phyloP scores from a whole-genome alignment of 2,329 filamentous ascomycete species.

The Ophiocordyceps unilateralis region DNA sequence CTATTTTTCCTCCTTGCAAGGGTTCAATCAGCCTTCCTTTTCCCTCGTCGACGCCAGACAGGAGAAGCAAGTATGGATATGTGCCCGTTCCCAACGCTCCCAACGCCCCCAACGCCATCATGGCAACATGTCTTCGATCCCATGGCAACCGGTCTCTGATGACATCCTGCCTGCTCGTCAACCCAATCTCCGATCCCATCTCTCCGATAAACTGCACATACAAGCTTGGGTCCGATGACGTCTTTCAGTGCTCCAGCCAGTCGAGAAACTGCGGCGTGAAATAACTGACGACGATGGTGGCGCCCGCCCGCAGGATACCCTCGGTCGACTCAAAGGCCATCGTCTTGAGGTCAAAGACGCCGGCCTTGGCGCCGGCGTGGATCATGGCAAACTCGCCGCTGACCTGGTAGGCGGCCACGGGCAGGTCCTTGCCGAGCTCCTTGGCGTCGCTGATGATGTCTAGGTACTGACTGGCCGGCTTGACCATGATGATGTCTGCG shows the following conservation, averaged over 20 bases:
- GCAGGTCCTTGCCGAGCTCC: conserved; percentile 79
- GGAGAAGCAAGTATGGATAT: too few species aligned
- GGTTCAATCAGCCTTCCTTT: too few species aligned
- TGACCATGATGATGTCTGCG: conserved; percentile 98
- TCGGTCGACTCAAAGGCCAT: conserved; percentile 95
- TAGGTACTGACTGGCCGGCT: conserved; percentile 87
- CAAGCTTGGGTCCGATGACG: not conserved
- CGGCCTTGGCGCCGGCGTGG: conserved; percentile 84
- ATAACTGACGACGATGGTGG: conserved; percentile 85
- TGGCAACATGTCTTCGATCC: too few species aligned
- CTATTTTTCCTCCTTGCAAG: too few species aligned
- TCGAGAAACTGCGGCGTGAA: conserved; percentile 71
- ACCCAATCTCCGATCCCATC: not conserved
- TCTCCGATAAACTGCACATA: not conserved
- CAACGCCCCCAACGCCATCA: too few species aligned
- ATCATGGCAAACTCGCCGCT: conserved; percentile 98
- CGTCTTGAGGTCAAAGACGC: conserved; percentile 83
- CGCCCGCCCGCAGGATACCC: conserved; percentile 81
- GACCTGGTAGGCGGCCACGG: conserved; percentile 91
- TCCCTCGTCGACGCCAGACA: too few species aligned
- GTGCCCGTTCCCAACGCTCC: too few species aligned
- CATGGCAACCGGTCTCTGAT: too few species aligned
- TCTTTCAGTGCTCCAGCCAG: conserved; percentile 36
- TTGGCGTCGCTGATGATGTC: conserved; percentile 98
- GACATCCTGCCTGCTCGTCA: too few species aligned